A percentile compares a stretch with the other conserved stretches of the same genome.
Evolutionary conservation across 164 flowering plant genomes (phyloP).

Genomic region (Magnolia sinica): DNA sequence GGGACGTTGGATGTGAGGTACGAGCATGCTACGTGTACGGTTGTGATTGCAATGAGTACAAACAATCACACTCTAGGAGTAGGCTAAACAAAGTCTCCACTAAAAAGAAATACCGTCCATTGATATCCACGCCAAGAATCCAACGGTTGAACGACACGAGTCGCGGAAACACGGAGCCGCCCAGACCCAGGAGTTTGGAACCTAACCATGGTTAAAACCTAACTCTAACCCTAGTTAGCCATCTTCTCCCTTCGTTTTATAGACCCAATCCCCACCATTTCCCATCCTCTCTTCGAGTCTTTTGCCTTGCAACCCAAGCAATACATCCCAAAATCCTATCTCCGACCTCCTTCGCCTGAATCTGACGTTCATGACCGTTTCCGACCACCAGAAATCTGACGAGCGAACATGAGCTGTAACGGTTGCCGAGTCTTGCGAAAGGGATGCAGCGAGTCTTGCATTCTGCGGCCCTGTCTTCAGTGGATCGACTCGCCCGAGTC

Average conservation of each 20-base stretch:
- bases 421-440: slow-evolving; percentile 82
- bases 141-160: slow-evolving; percentile 29
- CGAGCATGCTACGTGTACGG: too few species aligned
- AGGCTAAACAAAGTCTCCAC: too few species aligned
- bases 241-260: neutral
- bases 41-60: too few species aligned
- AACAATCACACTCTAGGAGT: too few species aligned
- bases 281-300: neutral
- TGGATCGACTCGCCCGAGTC: slow-evolving; percentile 70
- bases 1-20: too few species aligned
- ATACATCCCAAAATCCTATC: neutral
- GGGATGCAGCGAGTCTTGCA: slow-evolving; percentile 72
- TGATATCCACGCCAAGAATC: slow-evolving; percentile 8
- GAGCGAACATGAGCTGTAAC: slow-evolving; percentile 71
- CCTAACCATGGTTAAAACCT: slow-evolving; percentile 19
- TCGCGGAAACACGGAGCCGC: slow-evolving; percentile 97
- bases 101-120: neutral
- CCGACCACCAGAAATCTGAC: neutral
- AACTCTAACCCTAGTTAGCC: slow-evolving; percentile 2
- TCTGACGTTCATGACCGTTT: neutral
- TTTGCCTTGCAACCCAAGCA: neutral
- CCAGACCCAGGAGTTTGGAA: slow-evolving; percentile 71
- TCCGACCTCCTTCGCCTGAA: neutral
- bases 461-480: slow-evolving; percentile 57
- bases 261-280: neutral